Conservation (phyloP, 805 yeast species). For the Dipodascus geniculatus region DNA sequence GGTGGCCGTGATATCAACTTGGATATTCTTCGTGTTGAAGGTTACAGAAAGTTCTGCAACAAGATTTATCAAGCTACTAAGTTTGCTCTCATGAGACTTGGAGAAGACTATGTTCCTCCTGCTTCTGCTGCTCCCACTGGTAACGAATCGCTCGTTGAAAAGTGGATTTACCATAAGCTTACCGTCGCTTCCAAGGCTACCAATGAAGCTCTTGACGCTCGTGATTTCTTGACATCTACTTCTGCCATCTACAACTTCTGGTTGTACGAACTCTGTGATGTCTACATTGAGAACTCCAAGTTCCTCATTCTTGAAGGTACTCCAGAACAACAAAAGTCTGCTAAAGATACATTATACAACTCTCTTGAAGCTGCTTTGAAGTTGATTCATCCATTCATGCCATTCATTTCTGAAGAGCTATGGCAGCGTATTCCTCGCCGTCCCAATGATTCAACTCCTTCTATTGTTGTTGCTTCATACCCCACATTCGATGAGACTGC, state of each 20-base stretch:
- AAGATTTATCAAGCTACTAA: conserved; percentile 98
- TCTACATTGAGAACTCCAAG: conserved; percentile 96
- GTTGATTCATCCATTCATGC: conserved; percentile 97
- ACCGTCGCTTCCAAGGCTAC: conserved; percentile 55
- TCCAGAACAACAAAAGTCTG: conserved; percentile 71
- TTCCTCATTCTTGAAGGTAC: conserved; percentile 86
- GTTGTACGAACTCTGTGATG: conserved; percentile 91
- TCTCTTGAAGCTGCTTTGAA: conserved; percentile 84
- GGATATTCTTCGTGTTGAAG: conserved; percentile 93
- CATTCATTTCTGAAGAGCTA: conserved; percentile 92
- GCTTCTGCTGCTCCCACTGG: conserved; percentile 49
- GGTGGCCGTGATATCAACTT: conserved; percentile 98
- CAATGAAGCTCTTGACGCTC: conserved; percentile 56
- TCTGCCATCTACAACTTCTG: conserved; percentile 85
- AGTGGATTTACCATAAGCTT: conserved; percentile 89
- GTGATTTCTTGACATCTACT: conserved; percentile 86
- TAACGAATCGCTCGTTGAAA: conserved; percentile 82
- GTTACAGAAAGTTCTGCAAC: conserved; percentile 98
- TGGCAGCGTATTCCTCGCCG: conserved; percentile 97
- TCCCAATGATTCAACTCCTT: conserved; percentile 49
- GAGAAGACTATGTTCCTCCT: conserved; percentile 79
- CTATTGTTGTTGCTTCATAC: conserved; percentile 71
- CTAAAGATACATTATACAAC: conserved; percentile 88
- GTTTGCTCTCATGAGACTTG: conserved; percentile 86
- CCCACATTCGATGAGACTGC: conserved; percentile 56